Evolutionary conservation across 1,139 yeast genomes (phyloP).

Genomic region (Geotrichum reessii): DNA sequence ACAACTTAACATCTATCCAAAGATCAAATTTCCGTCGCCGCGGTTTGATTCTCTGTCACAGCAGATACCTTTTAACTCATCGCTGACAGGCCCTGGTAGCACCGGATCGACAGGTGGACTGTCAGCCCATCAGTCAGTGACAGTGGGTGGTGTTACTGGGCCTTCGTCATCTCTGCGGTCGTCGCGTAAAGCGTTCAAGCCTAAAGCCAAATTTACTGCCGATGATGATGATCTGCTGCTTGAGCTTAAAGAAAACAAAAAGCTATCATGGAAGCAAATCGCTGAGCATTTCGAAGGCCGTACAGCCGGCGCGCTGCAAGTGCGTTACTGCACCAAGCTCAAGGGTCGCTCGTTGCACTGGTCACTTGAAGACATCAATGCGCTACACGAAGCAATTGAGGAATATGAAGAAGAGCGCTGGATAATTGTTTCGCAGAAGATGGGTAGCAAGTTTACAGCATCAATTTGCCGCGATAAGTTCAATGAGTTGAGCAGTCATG

Average conservation of each 20-base stretch:
- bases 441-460: slow-evolving; percentile 26
- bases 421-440: slow-evolving; percentile 26
- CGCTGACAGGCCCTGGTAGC: not conserved
- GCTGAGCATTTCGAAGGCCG: slow-evolving; percentile 31
- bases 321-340: slow-evolving; percentile 32
- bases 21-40: not conserved
- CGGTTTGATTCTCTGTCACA: not conserved
- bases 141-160: not conserved
- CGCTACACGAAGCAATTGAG: slow-evolving; percentile 23
- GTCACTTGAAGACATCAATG: slow-evolving; percentile 27
- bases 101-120: too few species aligned
- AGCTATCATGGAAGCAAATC: slow-evolving; percentile 30
- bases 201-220: slow-evolving; percentile 29
- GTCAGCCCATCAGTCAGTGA: too few species aligned
- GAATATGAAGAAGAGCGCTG: slow-evolving; percentile 29
- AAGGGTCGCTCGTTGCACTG: slow-evolving; percentile 24
- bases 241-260: slow-evolving; percentile 27
- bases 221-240: slow-evolving; percentile 30
- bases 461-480: slow-evolving; percentile 25
- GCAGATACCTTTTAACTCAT: not conserved
- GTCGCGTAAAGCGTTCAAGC: not conserved
- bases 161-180: not conserved
- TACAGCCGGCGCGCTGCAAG: slow-evolving; percentile 31
- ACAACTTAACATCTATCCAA: not conserved
- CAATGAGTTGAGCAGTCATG: not conserved